phyloP scores from a whole-genome alignment of 1,284 basidiomycete species.

The Meira nashicola region DNA sequence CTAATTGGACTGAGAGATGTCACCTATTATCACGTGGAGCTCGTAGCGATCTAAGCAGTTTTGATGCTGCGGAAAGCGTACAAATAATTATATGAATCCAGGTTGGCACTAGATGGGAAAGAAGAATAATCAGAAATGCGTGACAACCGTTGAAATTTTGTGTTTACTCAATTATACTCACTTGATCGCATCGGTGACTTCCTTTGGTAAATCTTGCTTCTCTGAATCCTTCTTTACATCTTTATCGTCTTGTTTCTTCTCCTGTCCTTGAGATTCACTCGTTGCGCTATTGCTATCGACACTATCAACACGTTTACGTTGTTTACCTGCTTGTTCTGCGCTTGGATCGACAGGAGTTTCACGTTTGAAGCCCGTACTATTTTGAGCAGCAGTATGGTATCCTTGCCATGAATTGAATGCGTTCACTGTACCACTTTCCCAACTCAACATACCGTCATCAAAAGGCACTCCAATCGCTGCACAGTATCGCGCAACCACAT shows the following conservation, averaged over 20 bases:
- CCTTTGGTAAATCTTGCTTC: slow-evolving; percentile 21
- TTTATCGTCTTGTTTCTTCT: slow-evolving; percentile 15
- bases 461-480: slow-evolving; percentile 42
- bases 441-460: slow-evolving; percentile 36
- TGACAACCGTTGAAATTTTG: background rate
- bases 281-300: slow-evolving; percentile 15
- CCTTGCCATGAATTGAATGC: slow-evolving; percentile 47
- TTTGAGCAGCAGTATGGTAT: slow-evolving; percentile 45
- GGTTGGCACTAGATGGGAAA: slow-evolving; percentile 10
- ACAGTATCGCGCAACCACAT: slow-evolving; percentile 38
- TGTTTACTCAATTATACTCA: background rate
- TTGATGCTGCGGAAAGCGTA: slow-evolving; percentile 15
- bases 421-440: slow-evolving; percentile 43
- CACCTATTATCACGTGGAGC: too few species aligned
- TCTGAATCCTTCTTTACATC: slow-evolving; percentile 14
- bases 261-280: background rate
- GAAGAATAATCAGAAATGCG: background rate
- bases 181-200: slow-evolving; percentile 27
- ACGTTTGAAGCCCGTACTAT: slow-evolving; percentile 43
- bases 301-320: background rate
- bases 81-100: slow-evolving; percentile 29
- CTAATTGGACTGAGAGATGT: too few species aligned
- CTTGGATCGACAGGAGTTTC: slow-evolving; percentile 14
- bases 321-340: slow-evolving; percentile 13
- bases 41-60: background rate